phyloP scores from a whole-genome alignment of 129 eudicot species.

The Arctium minus region DNA sequence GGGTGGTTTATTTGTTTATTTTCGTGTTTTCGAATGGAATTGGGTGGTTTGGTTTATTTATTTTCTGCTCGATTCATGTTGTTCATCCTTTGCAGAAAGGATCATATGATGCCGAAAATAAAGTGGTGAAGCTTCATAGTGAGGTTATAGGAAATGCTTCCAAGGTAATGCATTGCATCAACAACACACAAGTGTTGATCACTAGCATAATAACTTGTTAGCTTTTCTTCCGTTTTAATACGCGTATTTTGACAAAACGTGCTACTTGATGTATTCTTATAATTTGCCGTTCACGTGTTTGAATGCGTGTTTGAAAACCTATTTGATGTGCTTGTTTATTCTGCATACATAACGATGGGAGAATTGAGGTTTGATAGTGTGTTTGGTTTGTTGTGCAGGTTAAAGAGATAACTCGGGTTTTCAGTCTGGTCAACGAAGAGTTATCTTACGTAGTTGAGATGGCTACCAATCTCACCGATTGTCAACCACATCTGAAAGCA shows the following conservation, averaged over 20 bases:
- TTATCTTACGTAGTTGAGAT: constrained; percentile 57
- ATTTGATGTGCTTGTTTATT: background rate
- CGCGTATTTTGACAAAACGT: background rate
- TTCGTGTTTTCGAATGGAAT: background rate
- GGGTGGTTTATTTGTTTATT: background rate
- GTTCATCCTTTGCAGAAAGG: constrained; percentile 43
- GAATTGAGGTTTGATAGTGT: background rate
- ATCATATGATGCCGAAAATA: constrained; percentile 45
- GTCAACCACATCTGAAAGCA: constrained; percentile 65
- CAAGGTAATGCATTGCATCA: constrained; percentile 42
- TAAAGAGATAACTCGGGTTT: constrained; percentile 56
- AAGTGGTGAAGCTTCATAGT: constrained; percentile 63
- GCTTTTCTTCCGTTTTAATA: background rate
- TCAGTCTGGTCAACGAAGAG: constrained; percentile 46
- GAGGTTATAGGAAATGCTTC: constrained; percentile 78
- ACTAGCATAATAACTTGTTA: background rate
- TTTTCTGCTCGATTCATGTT: constrained; percentile 3
- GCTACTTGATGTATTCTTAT: background rate
- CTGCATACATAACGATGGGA: background rate
- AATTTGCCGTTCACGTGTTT: background rate
- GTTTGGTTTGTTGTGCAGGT: constrained; percentile 41
- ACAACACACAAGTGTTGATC: background rate
- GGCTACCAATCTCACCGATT: constrained; percentile 46
- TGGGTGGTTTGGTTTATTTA: background rate
- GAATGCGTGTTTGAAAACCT: background rate